These are phyloP conservation scores for Gossypium herbaceum DNA, from an alignment of 345 rosid genomes.

Conservation along the genomic window DNA sequence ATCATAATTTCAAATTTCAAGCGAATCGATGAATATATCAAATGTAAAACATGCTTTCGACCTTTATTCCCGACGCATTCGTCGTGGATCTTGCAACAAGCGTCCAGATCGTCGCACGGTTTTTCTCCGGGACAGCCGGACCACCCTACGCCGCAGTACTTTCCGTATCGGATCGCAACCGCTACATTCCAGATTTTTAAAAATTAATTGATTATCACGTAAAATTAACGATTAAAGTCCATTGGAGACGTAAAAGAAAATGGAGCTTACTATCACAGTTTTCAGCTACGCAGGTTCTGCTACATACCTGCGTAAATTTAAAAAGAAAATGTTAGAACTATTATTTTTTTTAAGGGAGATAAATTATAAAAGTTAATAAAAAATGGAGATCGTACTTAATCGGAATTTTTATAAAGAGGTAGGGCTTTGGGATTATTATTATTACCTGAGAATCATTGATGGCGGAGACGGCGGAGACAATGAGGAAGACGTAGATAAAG, in stretches of 20 bases:
- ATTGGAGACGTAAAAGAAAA: neutral
- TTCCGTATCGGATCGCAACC: slow-evolving; percentile 72
- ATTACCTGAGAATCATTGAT: slow-evolving; percentile 38
- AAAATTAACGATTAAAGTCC: neutral
- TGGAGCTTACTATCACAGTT: slow-evolving; percentile 54
- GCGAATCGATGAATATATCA: too few relatives aligned
- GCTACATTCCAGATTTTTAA: slow-evolving; percentile 31
- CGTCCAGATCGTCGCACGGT: slow-evolving; percentile 88
- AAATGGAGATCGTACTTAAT: neutral
- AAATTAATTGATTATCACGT: neutral
- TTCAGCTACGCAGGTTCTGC: slow-evolving; percentile 58
- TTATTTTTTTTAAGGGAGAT: neutral
- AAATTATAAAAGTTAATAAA: neutral
- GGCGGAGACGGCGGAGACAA: slow-evolving; percentile 27
- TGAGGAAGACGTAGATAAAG: slow-evolving; percentile 33
- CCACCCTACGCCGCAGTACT: slow-evolving; percentile 90
- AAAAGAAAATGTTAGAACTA: neutral
- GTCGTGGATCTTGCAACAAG: slow-evolving; percentile 85
- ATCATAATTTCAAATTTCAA: neutral
- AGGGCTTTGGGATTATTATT: neutral
- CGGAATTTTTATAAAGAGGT: neutral
- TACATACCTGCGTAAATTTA: slow-evolving; percentile 47
- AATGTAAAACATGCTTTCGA: slow-evolving; percentile 1
- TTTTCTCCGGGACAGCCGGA: slow-evolving; percentile 78
- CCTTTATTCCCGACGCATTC: slow-evolving; percentile 75